Evolutionary conservation across 306 rosid species (phyloP).

Genomic region (Ochetophila trinervis): DNA sequence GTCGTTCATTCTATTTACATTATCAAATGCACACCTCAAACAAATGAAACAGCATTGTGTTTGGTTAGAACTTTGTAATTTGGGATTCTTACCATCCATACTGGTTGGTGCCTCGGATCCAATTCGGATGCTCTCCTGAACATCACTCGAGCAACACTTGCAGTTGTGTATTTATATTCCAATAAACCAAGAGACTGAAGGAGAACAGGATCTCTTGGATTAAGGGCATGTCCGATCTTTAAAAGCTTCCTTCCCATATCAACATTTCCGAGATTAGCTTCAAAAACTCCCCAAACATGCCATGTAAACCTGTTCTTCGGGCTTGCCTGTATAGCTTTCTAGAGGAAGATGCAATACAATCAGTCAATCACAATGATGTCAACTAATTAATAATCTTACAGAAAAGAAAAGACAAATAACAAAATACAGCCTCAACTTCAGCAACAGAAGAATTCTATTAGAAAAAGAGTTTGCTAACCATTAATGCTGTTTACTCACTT

Average conservation of each 20-base stretch:
- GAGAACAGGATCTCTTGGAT: conserved; percentile 92
- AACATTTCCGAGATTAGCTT: conserved; percentile 68
- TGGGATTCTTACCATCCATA: conserved; percentile 75
- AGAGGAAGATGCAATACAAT: conserved; percentile 13
- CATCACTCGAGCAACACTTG: conserved; percentile 78
- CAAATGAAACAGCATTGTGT: background rate
- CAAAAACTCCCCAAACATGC: conserved; percentile 98
- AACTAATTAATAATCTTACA: background rate
- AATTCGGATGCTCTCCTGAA: conserved; percentile 81
- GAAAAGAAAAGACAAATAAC: background rate
- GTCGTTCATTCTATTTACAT: background rate
- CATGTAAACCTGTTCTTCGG: conserved; percentile 94
- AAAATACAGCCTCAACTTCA: background rate
- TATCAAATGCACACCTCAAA: background rate
- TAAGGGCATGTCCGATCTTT: conserved; percentile 80
- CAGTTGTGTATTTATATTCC: conserved; percentile 77
- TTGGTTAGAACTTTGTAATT: background rate
- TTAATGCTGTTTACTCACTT: background rate
- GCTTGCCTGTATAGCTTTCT: conserved; percentile 92
- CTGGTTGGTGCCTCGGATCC: conserved; percentile 95
- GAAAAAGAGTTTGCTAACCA: background rate
- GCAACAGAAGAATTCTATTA: background rate
- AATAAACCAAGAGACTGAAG: conserved; percentile 93
- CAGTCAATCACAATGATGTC: background rate
- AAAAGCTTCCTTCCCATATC: conserved; percentile 77